These are phyloP conservation scores for Solanum pinnatisectum DNA, from an alignment of 257 asterid species.

Conservation along the genomic window DNA sequence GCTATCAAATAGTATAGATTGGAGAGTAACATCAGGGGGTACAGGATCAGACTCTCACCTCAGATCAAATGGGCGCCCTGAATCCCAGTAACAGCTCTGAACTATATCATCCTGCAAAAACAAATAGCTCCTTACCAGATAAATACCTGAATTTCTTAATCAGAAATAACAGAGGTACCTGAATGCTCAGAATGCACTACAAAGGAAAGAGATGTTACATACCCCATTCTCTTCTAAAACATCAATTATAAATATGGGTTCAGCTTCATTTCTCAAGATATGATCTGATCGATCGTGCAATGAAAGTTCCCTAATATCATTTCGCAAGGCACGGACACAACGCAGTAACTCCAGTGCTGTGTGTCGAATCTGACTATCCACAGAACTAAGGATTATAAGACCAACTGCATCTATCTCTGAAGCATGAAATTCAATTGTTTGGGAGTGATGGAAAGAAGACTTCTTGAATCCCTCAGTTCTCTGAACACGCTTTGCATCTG, in stretches of 20 bases:
- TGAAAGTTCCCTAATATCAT: constrained; percentile 71
- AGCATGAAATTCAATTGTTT: constrained; percentile 64
- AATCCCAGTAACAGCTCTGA: constrained; percentile 97
- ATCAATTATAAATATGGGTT: constrained; percentile 92
- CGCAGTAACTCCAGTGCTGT: constrained; percentile 95
- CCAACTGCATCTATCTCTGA: constrained; percentile 99
- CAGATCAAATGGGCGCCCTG: constrained; percentile 86
- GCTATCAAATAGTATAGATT: constrained; percentile 87
- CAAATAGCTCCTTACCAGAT: not conserved
- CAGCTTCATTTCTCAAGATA: constrained; percentile 58
- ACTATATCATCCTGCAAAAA: constrained; percentile 86
- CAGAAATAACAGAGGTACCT: not conserved
- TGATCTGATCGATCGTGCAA: constrained; percentile 49
- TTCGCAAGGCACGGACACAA: constrained; percentile 80
- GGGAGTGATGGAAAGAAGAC: constrained; percentile 68
- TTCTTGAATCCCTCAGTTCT: constrained; percentile 89
- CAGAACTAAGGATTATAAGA: constrained; percentile 93
- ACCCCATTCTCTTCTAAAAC: constrained; percentile 99
- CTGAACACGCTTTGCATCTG: constrained; percentile 61
- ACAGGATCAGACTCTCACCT: constrained; percentile 92
- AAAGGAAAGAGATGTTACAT: constrained; percentile 12
- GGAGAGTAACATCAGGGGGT: constrained; percentile 93
- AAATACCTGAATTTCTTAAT: not conserved
- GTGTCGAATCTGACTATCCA: constrained; percentile 97
- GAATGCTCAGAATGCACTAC: not conserved